Conservation (phyloP, 768 basidiomycete species). For the Lactifluus volemus region DNA sequence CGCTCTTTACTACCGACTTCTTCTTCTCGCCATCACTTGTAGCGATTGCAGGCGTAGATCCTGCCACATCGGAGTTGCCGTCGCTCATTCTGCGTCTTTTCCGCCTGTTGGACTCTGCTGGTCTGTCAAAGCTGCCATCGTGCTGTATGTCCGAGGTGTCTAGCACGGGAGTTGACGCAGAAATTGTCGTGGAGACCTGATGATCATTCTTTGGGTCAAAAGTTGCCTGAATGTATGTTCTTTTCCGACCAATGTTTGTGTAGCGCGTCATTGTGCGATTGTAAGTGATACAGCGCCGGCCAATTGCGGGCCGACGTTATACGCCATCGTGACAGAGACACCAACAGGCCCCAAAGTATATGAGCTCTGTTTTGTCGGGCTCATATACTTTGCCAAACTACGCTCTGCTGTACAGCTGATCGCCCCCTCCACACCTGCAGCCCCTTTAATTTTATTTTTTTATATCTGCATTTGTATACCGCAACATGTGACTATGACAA, state of each 20-base stretch:
- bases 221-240: slow-evolving; percentile 60
- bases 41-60: neutral
- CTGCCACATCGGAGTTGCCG: slow-evolving; percentile 26
- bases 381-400: too few species aligned
- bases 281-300: too few species aligned
- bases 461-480: too few species aligned
- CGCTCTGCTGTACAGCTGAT: too few species aligned
- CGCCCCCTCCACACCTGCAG: too few species aligned
- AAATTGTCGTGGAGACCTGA: slow-evolving; percentile 15
- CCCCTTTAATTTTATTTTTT: too few species aligned
- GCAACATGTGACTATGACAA: too few species aligned
- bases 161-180: slow-evolving; percentile 6
- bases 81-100: slow-evolving; percentile 46
- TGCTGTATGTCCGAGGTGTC: slow-evolving; percentile 1
- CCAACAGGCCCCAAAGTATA: too few species aligned
- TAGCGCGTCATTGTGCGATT: slow-evolving; percentile 56
- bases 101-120: slow-evolving; percentile 53
- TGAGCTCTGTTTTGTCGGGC: too few species aligned
- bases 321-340: too few species aligned
- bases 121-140: slow-evolving; percentile 17
- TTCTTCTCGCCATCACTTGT: slow-evolving; percentile 16
- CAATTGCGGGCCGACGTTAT: too few species aligned
- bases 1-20: slow-evolving; percentile 21
- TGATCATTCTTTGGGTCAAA: slow-evolving; percentile 29
- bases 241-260: slow-evolving; percentile 66